phyloP scores from a whole-genome alignment of 331 rosid species.

The Pyrus hybrid region DNA sequence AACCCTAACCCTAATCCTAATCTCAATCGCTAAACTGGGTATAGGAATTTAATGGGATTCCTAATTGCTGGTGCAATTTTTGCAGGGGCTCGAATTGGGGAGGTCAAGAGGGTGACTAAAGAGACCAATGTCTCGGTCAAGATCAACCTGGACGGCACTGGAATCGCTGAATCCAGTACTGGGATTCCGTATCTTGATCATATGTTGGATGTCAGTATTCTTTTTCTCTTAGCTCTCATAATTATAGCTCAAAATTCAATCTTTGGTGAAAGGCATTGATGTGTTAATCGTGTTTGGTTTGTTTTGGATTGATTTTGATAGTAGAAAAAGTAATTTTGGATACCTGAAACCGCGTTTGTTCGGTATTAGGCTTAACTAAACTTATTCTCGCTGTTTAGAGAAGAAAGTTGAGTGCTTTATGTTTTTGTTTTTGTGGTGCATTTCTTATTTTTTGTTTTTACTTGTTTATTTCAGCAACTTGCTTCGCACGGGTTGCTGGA shows the following conservation, averaged over 20 bases:
- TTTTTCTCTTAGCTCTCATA: neutral
- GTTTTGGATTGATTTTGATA: neutral
- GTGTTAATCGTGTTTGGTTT: neutral
- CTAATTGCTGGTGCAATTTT: neutral
- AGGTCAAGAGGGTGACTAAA: constrained; percentile 77
- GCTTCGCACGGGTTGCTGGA: constrained; percentile 94
- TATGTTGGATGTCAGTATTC: constrained; percentile 79
- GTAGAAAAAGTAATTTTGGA: neutral
- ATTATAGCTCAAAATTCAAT: neutral
- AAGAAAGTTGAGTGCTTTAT: neutral
- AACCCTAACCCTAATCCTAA: constrained; percentile 6
- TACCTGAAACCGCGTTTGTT: neutral
- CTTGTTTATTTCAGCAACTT: constrained; percentile 69
- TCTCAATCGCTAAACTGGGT: neutral
- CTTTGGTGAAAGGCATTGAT: neutral
- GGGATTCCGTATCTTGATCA: constrained; percentile 97
- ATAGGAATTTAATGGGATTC: neutral
- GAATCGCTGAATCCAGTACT: constrained; percentile 62
- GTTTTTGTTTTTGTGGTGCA: neutral
- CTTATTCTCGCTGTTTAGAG: neutral
- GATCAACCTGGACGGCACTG: constrained; percentile 79
- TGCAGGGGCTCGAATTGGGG: constrained; percentile 74
- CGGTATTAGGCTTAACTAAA: neutral
- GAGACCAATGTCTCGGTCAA: constrained; percentile 85
- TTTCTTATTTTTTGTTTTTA: neutral